Evolutionary conservation across 257 asterid genomes (phyloP).

Genomic region (Lycium ferocissimum): DNA sequence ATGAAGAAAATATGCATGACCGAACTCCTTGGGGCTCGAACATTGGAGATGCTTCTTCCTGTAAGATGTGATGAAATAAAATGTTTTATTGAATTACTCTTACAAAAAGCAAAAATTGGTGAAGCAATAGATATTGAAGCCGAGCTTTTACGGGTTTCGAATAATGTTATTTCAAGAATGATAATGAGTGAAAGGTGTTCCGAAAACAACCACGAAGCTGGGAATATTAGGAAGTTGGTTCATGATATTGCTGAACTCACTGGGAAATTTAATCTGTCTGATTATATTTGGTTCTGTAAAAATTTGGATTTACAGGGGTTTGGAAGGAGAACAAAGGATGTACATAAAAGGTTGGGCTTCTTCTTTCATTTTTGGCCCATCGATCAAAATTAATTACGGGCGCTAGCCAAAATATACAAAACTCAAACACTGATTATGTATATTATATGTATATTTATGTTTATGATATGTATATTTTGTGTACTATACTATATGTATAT

Average conservation of each 20-base stretch:
- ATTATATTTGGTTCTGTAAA: conserved; percentile 71
- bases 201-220: conserved; percentile 56
- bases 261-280: conserved; percentile 66
- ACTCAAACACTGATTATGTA: too few relatives aligned
- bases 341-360: conserved; percentile 37
- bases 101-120: conserved; percentile 40
- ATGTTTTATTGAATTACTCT: conserved; percentile 39
- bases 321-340: conserved; percentile 52
- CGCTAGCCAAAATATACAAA: too few relatives aligned
- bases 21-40: conserved; percentile 69
- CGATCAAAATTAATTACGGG: too few relatives aligned
- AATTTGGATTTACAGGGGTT: conserved; percentile 76
- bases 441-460: too few relatives aligned
- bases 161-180: conserved; percentile 73
- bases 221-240: conserved; percentile 53
- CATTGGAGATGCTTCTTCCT: conserved; percentile 61
- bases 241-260: conserved; percentile 59
- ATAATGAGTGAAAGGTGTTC: conserved; percentile 67
- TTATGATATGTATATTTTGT: too few relatives aligned
- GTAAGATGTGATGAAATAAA: conserved; percentile 56
- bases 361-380: too few relatives aligned
- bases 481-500: too few relatives aligned
- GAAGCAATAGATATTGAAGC: conserved; percentile 55
- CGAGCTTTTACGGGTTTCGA: conserved; percentile 59
- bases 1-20: conserved; percentile 83